Conservation (phyloP, 2,329 filamentous ascomycete genomes). For the Blastomyces parvus region DNA sequence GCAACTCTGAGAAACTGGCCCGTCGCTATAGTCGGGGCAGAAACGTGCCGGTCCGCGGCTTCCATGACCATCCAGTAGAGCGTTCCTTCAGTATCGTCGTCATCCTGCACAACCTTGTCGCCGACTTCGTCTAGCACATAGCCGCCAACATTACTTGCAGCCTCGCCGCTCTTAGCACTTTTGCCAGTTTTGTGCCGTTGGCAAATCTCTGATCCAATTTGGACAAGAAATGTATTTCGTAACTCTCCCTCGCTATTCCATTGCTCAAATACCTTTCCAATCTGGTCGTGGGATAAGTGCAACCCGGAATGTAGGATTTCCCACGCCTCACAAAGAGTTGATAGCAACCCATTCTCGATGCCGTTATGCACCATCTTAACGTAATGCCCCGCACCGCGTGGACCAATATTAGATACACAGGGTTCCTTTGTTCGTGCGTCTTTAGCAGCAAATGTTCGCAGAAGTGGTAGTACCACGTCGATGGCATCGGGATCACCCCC, state of each 20-base stretch:
- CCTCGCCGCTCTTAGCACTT: slow-evolving; percentile 28
- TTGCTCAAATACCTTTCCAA: slow-evolving; percentile 48
- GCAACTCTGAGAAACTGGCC: slow-evolving; percentile 56
- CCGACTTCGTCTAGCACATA: slow-evolving; percentile 53
- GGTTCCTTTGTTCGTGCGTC: slow-evolving; percentile 47
- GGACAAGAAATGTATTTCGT: slow-evolving; percentile 51
- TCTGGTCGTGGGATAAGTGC: slow-evolving; percentile 50
- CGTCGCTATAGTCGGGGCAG: slow-evolving; percentile 53
- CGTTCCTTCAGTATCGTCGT: slow-evolving; percentile 57
- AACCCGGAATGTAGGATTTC: slow-evolving; percentile 51
- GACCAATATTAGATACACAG: slow-evolving; percentile 53
- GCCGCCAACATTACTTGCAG: slow-evolving; percentile 24
- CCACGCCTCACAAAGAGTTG: slow-evolving; percentile 55
- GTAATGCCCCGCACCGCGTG: slow-evolving; percentile 57
- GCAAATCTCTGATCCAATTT: slow-evolving; percentile 55
- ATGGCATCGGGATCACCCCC: slow-evolving; percentile 51
- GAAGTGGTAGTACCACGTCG: slow-evolving; percentile 50
- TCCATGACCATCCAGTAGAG: slow-evolving; percentile 57
- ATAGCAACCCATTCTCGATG: slow-evolving; percentile 64
- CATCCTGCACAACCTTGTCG: slow-evolving; percentile 64
- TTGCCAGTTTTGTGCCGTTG: slow-evolving; percentile 39
- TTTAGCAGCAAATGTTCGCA: slow-evolving; percentile 54
- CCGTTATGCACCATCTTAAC: slow-evolving; percentile 71
- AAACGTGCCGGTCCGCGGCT: slow-evolving; percentile 52
- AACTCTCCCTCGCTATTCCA: slow-evolving; percentile 55